phyloP scores from a whole-genome alignment of 192 early-diverging fungal species.

The Gamsiella multidivaricata region DNA sequence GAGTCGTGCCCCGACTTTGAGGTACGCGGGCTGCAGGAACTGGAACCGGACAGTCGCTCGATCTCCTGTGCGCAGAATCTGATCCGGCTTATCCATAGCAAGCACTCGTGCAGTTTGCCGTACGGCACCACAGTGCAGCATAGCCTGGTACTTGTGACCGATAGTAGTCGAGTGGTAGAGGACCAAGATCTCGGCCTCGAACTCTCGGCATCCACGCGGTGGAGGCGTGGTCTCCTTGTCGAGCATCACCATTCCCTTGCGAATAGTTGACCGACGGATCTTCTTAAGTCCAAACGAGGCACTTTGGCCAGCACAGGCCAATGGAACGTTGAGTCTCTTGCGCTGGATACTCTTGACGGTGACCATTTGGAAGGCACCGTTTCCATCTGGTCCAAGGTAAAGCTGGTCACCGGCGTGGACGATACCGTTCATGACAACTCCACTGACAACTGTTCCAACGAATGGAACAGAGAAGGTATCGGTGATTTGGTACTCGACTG shows the following conservation, averaged over 20 bases:
- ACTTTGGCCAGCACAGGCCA: constrained; percentile 84
- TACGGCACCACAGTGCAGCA: constrained; percentile 91
- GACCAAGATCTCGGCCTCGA: constrained; percentile 93
- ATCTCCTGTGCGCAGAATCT: constrained; percentile 87
- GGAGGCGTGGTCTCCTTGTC: constrained; percentile 55
- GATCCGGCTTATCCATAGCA: constrained; percentile 67
- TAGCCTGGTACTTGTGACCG: constrained; percentile 90
- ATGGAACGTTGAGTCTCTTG: constrained; percentile 82
- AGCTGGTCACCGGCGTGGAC: constrained; percentile 85
- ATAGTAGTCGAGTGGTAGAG: constrained; percentile 95
- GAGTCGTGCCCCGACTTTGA: constrained; percentile 67
- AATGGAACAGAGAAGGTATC: constrained; percentile 93
- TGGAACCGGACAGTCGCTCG: constrained; percentile 71
- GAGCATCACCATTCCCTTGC: constrained; percentile 90
- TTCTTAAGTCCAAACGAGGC: constrained; percentile 89
- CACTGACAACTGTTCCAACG: constrained; percentile 92
- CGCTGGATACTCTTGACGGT: constrained; percentile 89
- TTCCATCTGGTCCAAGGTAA: constrained; percentile 86
- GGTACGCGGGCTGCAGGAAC: constrained; percentile 84
- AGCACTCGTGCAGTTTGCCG: constrained; percentile 90
- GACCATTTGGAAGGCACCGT: constrained; percentile 82
- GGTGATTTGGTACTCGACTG: constrained; percentile 86
- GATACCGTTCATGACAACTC: constrained; percentile 77
- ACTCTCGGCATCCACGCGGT: constrained; percentile 71
- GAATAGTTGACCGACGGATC: constrained; percentile 77